phyloP scores from a whole-genome alignment of 148 eudicot genomes.

The Fagopyrum tataricum region DNA sequence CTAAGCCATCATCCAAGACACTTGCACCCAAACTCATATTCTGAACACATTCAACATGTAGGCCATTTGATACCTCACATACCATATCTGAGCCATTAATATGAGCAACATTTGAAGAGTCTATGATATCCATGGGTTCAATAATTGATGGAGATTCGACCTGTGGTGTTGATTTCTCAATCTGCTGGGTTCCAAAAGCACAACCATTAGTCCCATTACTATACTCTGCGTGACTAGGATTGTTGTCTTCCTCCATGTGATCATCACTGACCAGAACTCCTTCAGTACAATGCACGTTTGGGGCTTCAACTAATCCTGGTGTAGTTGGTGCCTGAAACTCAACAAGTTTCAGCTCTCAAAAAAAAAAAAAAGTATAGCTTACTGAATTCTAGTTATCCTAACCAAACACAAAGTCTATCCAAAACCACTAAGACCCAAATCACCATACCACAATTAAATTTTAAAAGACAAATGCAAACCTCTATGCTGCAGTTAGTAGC shows the following conservation, averaged over 20 bases:
- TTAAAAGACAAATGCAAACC: not conserved
- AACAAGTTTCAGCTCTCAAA: slow-evolving; percentile 15
- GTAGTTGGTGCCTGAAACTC: slow-evolving; percentile 78
- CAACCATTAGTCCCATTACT: slow-evolving; percentile 20
- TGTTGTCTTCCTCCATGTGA: slow-evolving; percentile 59
- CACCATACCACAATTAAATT: not conserved
- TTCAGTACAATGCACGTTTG: slow-evolving; percentile 52
- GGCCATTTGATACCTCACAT: not conserved
- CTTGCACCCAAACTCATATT: not conserved
- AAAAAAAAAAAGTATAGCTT: slow-evolving; percentile 5
- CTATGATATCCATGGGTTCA: not conserved
- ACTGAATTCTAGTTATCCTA: too few species aligned
- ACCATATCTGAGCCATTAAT: not conserved
- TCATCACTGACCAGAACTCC: slow-evolving; percentile 67
- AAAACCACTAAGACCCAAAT: not conserved
- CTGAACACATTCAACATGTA: slow-evolving; percentile 8
- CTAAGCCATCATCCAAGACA: not conserved
- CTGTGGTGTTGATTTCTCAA: slow-evolving; percentile 4
- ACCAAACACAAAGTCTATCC: not conserved
- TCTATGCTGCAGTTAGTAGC: slow-evolving; percentile 3
- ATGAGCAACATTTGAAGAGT: not conserved
- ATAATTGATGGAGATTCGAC: not conserved
- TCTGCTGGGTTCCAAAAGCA: slow-evolving; percentile 13
- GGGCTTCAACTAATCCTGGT: slow-evolving; percentile 78
- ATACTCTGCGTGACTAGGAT: slow-evolving; percentile 24